Percentiles rank a stretch among this genome's conserved stretches.
Conservation (phyloP, 352 stramenopile species). For the Phytophthora lateralis region DNA sequence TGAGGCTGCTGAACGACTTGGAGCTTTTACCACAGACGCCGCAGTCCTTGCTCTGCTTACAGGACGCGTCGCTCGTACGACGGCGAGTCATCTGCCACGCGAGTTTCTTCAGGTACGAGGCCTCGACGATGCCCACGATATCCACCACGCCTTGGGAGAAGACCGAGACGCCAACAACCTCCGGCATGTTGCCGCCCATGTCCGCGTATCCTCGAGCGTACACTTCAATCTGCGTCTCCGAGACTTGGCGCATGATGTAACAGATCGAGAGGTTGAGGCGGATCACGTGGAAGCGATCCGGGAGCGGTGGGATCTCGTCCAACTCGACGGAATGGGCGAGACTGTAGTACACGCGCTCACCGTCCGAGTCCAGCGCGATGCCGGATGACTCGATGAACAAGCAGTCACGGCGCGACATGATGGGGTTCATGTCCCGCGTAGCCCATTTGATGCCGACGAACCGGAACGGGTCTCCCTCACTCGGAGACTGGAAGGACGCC, state of each 20-base stretch:
- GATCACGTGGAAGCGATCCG: conserved; percentile 41
- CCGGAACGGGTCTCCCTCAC: conserved; percentile 53
- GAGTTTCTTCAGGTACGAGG: conserved; percentile 62
- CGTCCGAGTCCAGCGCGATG: conserved; percentile 46
- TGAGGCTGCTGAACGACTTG: conserved; percentile 38
- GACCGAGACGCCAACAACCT: conserved; percentile 34
- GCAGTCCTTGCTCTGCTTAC: conserved; percentile 27
- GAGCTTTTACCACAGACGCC: conserved; percentile 45
- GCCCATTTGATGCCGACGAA: conserved; percentile 61
- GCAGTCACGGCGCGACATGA: conserved; percentile 49
- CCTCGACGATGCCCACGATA: conserved; percentile 49
- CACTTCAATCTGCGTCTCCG: conserved; percentile 45
- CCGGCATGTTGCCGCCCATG: conserved; percentile 42
- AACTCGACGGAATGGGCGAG: conserved; percentile 52
- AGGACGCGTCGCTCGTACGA: conserved; percentile 13
- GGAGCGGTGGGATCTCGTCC: conserved; percentile 29
- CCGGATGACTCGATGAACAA: conserved; percentile 54
- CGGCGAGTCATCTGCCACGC: conserved; percentile 37
- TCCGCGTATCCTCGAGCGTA: conserved; percentile 54
- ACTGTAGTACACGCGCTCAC: conserved; percentile 51
- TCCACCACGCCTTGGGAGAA: conserved; percentile 39
- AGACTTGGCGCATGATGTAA: conserved; percentile 51
- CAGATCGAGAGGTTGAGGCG: conserved; percentile 56
- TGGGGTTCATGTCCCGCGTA: conserved; percentile 33
- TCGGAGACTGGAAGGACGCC: conserved; percentile 45